These are phyloP conservation scores for Rehmannia glutinosa DNA, from an alignment of 257 asterid genomes.

Conservation along the genomic window DNA sequence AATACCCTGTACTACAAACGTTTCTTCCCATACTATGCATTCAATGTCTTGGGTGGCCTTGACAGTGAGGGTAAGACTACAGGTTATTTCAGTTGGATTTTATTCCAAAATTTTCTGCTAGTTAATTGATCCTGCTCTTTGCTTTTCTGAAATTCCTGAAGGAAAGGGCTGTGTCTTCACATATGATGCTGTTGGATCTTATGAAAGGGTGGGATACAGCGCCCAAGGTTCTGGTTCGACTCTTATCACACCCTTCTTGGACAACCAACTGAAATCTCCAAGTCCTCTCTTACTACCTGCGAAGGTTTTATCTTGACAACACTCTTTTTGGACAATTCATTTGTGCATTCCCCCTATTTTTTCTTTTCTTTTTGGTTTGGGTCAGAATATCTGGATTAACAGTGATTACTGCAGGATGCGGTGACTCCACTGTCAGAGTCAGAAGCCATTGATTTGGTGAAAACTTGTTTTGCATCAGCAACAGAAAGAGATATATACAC, in stretches of 20 bases:
- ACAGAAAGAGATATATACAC: slow-evolving; percentile 82
- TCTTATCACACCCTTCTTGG: slow-evolving; percentile 91
- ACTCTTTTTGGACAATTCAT: background rate
- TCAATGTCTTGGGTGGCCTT: slow-evolving; percentile 94
- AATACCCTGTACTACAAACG: slow-evolving; percentile 89
- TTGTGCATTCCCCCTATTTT: background rate
- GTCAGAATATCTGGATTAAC: background rate
- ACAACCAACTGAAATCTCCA: slow-evolving; percentile 69
- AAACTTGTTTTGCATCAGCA: slow-evolving; percentile 80
- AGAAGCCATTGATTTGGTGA: slow-evolving; percentile 87
- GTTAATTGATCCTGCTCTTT: slow-evolving; percentile 9
- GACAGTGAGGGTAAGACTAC: slow-evolving; percentile 71
- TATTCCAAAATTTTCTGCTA: background rate
- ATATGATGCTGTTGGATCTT: slow-evolving; percentile 95
- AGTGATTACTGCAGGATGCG: slow-evolving; percentile 43
- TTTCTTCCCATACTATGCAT: slow-evolving; percentile 84
- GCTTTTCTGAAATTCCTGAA: slow-evolving; percentile 22
- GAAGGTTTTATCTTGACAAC: slow-evolving; percentile 28
- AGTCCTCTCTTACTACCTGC: slow-evolving; percentile 59
- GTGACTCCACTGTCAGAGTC: slow-evolving; percentile 70
- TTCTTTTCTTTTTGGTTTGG: background rate
- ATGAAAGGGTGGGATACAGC: slow-evolving; percentile 96
- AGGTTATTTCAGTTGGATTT: background rate
- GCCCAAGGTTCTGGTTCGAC: slow-evolving; percentile 97
- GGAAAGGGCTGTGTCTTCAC: slow-evolving; percentile 98